These are phyloP conservation scores for Auricularia sp. DNA, from an alignment of 768 basidiomycete species.

Conservation along the genomic window DNA sequence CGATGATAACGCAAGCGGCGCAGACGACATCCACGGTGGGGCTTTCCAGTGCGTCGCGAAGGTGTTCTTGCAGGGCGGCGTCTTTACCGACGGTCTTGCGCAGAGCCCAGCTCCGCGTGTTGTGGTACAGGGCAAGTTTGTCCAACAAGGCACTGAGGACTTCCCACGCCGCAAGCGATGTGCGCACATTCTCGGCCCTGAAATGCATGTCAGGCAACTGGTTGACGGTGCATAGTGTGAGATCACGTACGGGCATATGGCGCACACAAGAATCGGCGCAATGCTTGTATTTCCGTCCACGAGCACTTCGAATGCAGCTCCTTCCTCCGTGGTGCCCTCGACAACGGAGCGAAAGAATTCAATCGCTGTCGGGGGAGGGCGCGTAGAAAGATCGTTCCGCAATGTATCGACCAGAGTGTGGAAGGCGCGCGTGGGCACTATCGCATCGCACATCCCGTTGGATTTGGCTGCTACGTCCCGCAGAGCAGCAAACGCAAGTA, in stretches of 20 bases:
- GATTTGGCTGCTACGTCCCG: not conserved
- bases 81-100: not conserved
- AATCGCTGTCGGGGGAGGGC: not conserved
- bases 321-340: not conserved
- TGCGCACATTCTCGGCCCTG: not conserved
- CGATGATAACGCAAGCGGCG: not conserved
- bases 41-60: not conserved
- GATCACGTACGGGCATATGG: not conserved
- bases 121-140: not conserved
- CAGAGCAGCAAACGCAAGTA: not conserved
- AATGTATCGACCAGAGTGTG: not conserved
- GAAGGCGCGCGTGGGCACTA: not conserved
- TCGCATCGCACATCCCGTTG: not conserved
- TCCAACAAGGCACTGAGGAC: not conserved
- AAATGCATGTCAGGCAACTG: not conserved
- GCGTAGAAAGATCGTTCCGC: not conserved
- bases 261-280: not conserved
- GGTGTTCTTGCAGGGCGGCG: not conserved
- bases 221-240: not conserved
- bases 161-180: not conserved
- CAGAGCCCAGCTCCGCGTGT: not conserved
- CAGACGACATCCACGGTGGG: not conserved
- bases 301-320: not conserved
- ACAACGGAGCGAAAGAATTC: not conserved
- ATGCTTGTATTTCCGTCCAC: not conserved